Evolutionary conservation across 352 stramenopile genomes (phyloP).

Genomic region (Phytophthora uliginosa): DNA sequence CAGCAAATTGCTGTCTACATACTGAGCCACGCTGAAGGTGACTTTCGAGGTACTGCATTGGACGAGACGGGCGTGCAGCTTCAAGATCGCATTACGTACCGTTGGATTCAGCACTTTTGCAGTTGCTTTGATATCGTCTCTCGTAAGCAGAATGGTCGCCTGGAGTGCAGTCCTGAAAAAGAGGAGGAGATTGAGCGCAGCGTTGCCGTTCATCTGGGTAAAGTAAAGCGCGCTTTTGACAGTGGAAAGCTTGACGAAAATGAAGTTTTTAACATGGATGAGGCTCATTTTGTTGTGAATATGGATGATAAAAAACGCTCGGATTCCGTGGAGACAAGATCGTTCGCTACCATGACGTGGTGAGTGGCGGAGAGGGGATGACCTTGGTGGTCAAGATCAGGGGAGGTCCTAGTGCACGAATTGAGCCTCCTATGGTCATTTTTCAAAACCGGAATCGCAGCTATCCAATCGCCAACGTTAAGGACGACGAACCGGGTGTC

Average conservation of each 20-base stretch:
- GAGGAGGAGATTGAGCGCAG: conserved; percentile 1
- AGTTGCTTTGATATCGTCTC: background rate
- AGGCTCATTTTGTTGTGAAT: conserved; percentile 11
- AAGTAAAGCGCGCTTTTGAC: background rate
- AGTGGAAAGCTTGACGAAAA: conserved; percentile 2
- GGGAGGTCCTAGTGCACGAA: background rate
- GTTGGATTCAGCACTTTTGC: conserved; percentile 1
- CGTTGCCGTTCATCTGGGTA: conserved; percentile 4
- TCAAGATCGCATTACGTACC: background rate
- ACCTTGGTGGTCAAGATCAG: background rate
- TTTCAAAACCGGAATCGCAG: background rate
- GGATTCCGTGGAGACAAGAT: conserved; percentile 4
- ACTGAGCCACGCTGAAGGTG: background rate
- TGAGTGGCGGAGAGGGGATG: background rate
- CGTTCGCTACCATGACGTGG: conserved; percentile 2
- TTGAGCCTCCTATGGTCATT: conserved; percentile 4
- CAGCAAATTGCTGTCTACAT: conserved; percentile 5
- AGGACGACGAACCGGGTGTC: background rate
- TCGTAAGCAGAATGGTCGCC: background rate
- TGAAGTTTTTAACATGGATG: conserved; percentile 6
- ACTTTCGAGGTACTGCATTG: background rate
- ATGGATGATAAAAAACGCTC: conserved; percentile 4
- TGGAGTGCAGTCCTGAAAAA: conserved; percentile 7
- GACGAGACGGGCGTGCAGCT: background rate
- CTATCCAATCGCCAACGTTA: background rate